Conservation (phyloP, 2,329 filamentous ascomycete species). For the Saccharata proteae region DNA sequence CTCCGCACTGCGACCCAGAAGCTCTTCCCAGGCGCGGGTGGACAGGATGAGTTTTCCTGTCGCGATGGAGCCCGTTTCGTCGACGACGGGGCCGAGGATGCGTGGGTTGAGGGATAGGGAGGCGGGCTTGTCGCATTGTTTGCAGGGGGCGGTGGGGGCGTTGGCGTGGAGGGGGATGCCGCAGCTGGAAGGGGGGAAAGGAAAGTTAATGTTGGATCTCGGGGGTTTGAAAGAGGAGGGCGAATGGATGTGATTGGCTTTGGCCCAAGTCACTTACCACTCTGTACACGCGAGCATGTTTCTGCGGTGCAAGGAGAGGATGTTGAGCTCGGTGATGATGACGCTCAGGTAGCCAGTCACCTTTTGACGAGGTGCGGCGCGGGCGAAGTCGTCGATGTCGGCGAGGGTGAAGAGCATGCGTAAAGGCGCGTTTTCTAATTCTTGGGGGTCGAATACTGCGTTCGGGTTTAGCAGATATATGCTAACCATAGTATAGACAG, state of each 20-base stretch:
- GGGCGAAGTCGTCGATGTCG: conserved; percentile 31
- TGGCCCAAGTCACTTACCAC: conserved; percentile 16
- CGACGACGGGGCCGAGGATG: conserved; percentile 31
- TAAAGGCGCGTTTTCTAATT: conserved; percentile 14
- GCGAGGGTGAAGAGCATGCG: conserved; percentile 31
- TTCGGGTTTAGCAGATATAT: too few species aligned
- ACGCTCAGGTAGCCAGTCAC: conserved; percentile 34
- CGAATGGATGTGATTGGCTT: not conserved
- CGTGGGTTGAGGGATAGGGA: conserved; percentile 29
- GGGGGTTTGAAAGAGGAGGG: not conserved
- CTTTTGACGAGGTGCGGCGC: conserved; percentile 16
- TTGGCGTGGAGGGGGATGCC: conserved; percentile 44
- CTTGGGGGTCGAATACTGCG: conserved; percentile 16
- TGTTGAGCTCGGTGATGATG: conserved; percentile 29
- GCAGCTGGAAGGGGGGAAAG: conserved; percentile 30
- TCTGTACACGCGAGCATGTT: conserved; percentile 34
- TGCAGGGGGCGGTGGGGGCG: conserved; percentile 21
- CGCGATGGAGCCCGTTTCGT: conserved; percentile 45
- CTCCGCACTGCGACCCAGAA: conserved; percentile 33
- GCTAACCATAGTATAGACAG: too few species aligned
- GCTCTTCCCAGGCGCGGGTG: conserved; percentile 39
- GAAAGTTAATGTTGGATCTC: too few species aligned
- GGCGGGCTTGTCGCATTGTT: conserved; percentile 26
- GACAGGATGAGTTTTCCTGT: conserved; percentile 43
- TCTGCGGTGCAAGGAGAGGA: conserved; percentile 27